These are phyloP conservation scores for Linnemannia schmuckeri DNA, from an alignment of 192 early-diverging fungal species.

Conservation along the genomic window DNA sequence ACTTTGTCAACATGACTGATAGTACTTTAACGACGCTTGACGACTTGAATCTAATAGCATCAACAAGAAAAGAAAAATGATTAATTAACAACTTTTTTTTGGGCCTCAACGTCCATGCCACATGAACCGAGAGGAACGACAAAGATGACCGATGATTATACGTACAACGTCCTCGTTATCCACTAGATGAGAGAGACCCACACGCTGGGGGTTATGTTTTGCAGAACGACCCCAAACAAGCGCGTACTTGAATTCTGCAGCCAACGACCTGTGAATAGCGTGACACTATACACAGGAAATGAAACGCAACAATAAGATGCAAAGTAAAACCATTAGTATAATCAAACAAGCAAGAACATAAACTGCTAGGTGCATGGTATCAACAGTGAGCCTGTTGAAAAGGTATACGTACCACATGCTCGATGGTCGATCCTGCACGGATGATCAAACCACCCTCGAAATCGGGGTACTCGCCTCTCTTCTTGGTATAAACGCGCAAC, in stretches of 20 bases:
- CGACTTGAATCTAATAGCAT: constrained; percentile 46
- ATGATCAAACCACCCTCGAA: constrained; percentile 94
- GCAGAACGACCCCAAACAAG: constrained; percentile 94
- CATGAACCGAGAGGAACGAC: neutral
- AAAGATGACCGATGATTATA: neutral
- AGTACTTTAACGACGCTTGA: constrained; percentile 44
- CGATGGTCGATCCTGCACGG: constrained; percentile 81
- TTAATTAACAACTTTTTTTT: neutral
- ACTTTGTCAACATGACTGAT: neutral
- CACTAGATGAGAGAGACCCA: constrained; percentile 84
- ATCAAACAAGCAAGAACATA: neutral
- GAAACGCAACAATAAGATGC: neutral
- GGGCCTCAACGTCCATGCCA: neutral
- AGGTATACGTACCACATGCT: constrained; percentile 71
- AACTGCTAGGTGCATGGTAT: too few relatives aligned
- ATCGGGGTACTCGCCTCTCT: constrained; percentile 94
- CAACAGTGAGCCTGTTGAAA: too few relatives aligned
- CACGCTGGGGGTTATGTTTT: constrained; percentile 98
- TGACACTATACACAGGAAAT: constrained; percentile 67
- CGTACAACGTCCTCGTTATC: constrained; percentile 95
- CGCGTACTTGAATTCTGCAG: constrained; percentile 93
- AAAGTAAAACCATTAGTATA: neutral
- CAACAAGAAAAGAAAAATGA: neutral
- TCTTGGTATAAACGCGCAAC: constrained; percentile 97
- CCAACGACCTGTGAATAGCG: constrained; percentile 89